Evolutionary conservation across 805 yeast species (phyloP).

Genomic region (Teunomyces lycoperdinae): DNA sequence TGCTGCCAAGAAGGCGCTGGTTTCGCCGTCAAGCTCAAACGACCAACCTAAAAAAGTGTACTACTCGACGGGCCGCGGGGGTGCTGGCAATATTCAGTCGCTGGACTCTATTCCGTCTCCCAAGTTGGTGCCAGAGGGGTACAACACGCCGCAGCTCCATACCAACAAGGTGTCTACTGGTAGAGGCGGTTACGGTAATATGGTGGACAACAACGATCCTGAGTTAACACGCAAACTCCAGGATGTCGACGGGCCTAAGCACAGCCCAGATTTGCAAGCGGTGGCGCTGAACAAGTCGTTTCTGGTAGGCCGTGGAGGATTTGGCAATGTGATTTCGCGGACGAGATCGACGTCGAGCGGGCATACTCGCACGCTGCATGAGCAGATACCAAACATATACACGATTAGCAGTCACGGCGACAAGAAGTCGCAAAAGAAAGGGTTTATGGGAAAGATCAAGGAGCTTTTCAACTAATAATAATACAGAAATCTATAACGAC

Average conservation of each 20-base stretch:
- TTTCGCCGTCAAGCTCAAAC: conserved; percentile 7
- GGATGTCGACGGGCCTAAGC: conserved; percentile 51
- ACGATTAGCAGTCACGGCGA: conserved; percentile 36
- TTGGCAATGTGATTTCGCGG: conserved; percentile 52
- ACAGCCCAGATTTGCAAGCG: conserved; percentile 33
- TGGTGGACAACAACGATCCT: conserved; percentile 61
- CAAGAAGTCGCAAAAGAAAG: conserved; percentile 22
- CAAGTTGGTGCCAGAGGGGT: conserved; percentile 54
- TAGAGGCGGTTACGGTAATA: conserved; percentile 77
- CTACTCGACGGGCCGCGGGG: conserved; percentile 77
- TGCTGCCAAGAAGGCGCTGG: conserved; percentile 4
- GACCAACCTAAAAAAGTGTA: conserved; percentile 25
- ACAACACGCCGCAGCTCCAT: conserved; percentile 57
- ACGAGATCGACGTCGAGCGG: conserved; percentile 24
- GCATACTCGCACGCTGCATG: conserved; percentile 14
- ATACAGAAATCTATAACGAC: neutral
- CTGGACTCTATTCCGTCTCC: conserved; percentile 46
- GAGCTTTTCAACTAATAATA: conserved; percentile 7
- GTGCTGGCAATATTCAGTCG: conserved; percentile 64
- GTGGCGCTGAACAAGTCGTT: conserved; percentile 46
- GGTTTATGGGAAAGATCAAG: conserved; percentile 46
- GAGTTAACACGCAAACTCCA: conserved; percentile 59
- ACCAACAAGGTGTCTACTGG: conserved; percentile 65
- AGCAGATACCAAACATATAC: conserved; percentile 21
- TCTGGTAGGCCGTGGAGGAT: conserved; percentile 63